Conservation (phyloP, 2,329 filamentous ascomycete genomes). For the Trichoderma hamatum region DNA sequence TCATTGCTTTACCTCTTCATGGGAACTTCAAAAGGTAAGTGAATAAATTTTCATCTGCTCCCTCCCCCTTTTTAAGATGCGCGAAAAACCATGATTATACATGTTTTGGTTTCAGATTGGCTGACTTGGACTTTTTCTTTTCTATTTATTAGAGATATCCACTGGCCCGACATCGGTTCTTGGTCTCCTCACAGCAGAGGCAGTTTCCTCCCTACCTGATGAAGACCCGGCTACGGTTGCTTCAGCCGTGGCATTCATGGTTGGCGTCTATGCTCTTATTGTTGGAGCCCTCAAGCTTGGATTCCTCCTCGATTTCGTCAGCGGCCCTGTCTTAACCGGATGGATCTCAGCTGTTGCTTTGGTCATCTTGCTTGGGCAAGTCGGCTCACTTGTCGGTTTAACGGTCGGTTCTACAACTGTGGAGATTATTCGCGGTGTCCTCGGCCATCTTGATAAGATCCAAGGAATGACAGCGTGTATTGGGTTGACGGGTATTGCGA, state of each 20-base stretch:
- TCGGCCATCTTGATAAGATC: conserved; percentile 58
- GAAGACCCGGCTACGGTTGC: conserved; percentile 60
- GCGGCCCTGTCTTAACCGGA: conserved; percentile 64
- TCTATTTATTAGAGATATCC: conserved; percentile 53
- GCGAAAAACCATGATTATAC: not conserved
- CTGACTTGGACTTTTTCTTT: not conserved
- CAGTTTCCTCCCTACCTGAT: conserved; percentile 56
- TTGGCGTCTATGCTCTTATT: conserved; percentile 62
- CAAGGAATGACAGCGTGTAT: conserved; percentile 62
- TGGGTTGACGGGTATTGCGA: conserved; percentile 59
- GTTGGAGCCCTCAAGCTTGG: conserved; percentile 65
- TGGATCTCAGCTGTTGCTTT: conserved; percentile 69
- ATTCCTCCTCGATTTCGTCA: conserved; percentile 68
- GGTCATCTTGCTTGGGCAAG: conserved; percentile 67
- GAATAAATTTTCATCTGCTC: not conserved
- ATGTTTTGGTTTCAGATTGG: not conserved
- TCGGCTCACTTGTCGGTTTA: conserved; percentile 62
- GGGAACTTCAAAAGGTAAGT: conserved; percentile 62
- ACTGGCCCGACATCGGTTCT: conserved; percentile 67
- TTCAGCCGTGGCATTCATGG: conserved; percentile 64
- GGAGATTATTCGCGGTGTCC: conserved; percentile 61
- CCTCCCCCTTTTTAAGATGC: not conserved
- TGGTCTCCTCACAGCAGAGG: conserved; percentile 64
- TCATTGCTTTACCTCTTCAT: conserved; percentile 61
- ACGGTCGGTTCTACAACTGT: conserved; percentile 56